Conservation (phyloP, 1,139 yeast species). For the Wickerhamomyces sp. region DNA sequence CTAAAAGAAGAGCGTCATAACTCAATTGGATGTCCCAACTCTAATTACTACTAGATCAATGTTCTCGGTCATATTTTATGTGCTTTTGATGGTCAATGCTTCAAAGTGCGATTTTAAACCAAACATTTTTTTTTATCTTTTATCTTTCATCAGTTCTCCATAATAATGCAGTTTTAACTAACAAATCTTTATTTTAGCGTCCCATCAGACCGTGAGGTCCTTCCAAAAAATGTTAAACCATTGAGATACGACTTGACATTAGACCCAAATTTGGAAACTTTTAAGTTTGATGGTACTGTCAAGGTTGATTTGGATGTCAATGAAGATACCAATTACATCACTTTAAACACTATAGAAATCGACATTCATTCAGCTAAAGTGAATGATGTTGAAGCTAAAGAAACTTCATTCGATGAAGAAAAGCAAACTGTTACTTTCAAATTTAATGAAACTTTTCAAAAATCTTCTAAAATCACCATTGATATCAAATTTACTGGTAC, state of each 20-base stretch:
- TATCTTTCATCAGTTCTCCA: background rate
- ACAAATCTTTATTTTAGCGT: slow-evolving; percentile 19
- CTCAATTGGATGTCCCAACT: background rate
- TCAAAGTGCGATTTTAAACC: slow-evolving; percentile 6
- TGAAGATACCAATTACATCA: slow-evolving; percentile 46
- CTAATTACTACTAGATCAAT: background rate
- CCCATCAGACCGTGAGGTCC: slow-evolving; percentile 46
- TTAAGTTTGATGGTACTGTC: slow-evolving; percentile 66
- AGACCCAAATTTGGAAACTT: slow-evolving; percentile 69
- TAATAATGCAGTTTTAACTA: slow-evolving; percentile 4
- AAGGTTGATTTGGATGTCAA: slow-evolving; percentile 61
- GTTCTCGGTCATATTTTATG: background rate
- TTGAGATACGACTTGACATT: slow-evolving; percentile 63
- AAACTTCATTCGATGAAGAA: slow-evolving; percentile 43
- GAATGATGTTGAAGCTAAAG: slow-evolving; percentile 29
- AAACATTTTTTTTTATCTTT: background rate
- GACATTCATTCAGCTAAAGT: slow-evolving; percentile 52
- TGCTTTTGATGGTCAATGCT: background rate
- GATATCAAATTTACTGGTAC: slow-evolving; percentile 61
- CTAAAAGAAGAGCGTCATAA: background rate
- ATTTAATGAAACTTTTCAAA: slow-evolving; percentile 44
- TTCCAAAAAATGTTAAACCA: slow-evolving; percentile 73
- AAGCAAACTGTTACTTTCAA: slow-evolving; percentile 62
- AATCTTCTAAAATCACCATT: slow-evolving; percentile 42
- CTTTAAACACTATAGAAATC: slow-evolving; percentile 57